Conservation (phyloP, 2,329 filamentous ascomycete species). For the Monilinia aucupariae region DNA sequence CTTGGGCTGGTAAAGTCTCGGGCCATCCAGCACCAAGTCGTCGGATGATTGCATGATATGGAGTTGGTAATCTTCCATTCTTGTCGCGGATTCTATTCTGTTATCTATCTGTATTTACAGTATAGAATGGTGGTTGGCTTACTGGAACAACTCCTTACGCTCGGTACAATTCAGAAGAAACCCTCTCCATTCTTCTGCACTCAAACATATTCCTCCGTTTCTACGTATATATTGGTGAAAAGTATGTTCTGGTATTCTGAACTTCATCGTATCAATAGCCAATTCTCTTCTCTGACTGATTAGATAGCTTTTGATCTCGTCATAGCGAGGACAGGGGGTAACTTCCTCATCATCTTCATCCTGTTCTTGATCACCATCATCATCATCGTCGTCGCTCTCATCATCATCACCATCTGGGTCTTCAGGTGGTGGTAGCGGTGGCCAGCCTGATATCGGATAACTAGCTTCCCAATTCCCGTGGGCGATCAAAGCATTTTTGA, state of each 20-base stretch:
- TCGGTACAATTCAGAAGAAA: slow-evolving; percentile 8
- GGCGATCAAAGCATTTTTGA: slow-evolving; percentile 1
- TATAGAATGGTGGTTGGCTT: neutral
- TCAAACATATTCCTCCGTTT: slow-evolving; percentile 1
- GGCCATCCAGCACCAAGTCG: neutral
- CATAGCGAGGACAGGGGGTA: neutral
- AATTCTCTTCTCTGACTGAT: neutral
- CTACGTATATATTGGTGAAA: slow-evolving; percentile 7
- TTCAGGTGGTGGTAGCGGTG: neutral
- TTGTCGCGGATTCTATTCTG: neutral
- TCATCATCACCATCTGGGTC: neutral
- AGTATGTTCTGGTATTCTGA: slow-evolving; percentile 12
- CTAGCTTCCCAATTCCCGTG: neutral
- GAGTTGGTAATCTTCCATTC: slow-evolving; percentile 1
- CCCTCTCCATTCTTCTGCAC: slow-evolving; percentile 9
- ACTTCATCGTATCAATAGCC: slow-evolving; percentile 13
- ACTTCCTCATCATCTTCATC: neutral
- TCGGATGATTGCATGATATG: slow-evolving; percentile 7
- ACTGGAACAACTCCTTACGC: slow-evolving; percentile 2
- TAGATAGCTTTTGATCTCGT: slow-evolving; percentile 5
- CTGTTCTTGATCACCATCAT: neutral
- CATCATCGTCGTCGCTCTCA: neutral
- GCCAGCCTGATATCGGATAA: neutral
- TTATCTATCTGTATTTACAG: neutral
- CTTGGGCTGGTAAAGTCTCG: too few species aligned